phyloP scores from a whole-genome alignment of 306 rosid species.

The Malus fusca region DNA sequence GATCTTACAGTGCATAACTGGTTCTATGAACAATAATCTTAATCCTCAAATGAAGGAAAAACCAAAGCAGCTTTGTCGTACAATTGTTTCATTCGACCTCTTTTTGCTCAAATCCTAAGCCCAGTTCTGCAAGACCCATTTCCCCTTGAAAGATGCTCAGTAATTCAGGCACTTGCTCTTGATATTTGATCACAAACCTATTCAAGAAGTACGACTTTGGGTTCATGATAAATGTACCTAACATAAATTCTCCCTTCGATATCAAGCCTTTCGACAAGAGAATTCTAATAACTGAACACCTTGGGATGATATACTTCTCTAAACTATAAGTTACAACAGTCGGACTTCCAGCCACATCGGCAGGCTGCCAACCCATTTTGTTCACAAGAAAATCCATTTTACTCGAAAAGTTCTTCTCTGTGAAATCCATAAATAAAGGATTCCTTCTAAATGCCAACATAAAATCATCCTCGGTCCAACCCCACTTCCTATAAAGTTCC shows the following conservation, averaged over 20 bases:
- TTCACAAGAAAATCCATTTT: conserved; percentile 20
- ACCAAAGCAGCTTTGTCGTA: no score
- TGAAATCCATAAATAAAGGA: conserved; percentile 17
- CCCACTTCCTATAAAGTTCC: conserved; percentile 18
- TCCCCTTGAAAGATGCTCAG: neutral
- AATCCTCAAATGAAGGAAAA: no score
- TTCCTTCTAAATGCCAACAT: conserved; percentile 21
- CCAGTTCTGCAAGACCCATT: neutral
- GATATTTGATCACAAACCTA: neutral
- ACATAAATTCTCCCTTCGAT: neutral
- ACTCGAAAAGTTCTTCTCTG: conserved; percentile 11
- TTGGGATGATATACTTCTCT: conserved; percentile 32
- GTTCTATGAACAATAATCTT: no score
- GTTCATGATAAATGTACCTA: neutral
- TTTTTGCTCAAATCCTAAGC: neutral
- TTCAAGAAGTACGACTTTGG: neutral
- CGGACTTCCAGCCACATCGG: conserved; percentile 13
- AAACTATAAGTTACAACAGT: conserved; percentile 1
- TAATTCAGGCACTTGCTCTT: neutral
- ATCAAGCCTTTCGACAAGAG: conserved; percentile 17
- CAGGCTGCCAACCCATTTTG: conserved; percentile 15
- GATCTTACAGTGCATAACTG: no score
- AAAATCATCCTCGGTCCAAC: conserved; percentile 21
- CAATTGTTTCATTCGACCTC: neutral
- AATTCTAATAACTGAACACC: conserved; percentile 33